phyloP scores from a whole-genome alignment of 768 basidiomycete genomes.

The Flagelloscypha sp. region DNA sequence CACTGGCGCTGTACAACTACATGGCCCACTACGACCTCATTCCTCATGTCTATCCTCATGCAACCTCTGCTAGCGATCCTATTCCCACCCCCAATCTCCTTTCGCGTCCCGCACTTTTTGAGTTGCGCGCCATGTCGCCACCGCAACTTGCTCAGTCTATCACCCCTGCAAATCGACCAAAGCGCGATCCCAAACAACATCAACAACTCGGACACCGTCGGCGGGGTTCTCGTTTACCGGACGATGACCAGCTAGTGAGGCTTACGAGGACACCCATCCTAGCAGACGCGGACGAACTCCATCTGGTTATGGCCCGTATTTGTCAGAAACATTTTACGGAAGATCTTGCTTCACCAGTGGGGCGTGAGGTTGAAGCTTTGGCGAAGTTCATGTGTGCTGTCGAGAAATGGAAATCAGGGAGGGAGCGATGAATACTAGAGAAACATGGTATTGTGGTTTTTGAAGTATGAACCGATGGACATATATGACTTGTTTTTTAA shows the following conservation, averaged over 20 bases:
- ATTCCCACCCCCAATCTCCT: slow-evolving; percentile 60
- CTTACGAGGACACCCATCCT: slow-evolving; percentile 57
- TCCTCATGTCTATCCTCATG: slow-evolving; percentile 63
- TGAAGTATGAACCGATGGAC: neutral
- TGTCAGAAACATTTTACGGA: slow-evolving; percentile 71
- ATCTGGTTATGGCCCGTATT: slow-evolving; percentile 56
- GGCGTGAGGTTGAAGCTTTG: slow-evolving; percentile 76
- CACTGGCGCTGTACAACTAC: slow-evolving; percentile 59
- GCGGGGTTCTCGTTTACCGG: slow-evolving; percentile 64
- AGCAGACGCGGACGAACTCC: slow-evolving; percentile 62
- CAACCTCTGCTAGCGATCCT: slow-evolving; percentile 57
- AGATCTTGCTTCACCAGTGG: slow-evolving; percentile 35
- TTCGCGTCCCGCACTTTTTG: slow-evolving; percentile 36
- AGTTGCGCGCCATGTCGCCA: slow-evolving; percentile 47
- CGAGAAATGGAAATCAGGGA: slow-evolving; percentile 44
- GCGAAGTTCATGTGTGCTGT: slow-evolving; percentile 74
- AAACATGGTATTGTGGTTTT: slow-evolving; percentile 8
- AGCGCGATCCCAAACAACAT: slow-evolving; percentile 56
- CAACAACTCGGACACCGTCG: slow-evolving; percentile 38
- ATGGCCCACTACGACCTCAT: slow-evolving; percentile 66
- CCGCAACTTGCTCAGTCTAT: slow-evolving; percentile 23
- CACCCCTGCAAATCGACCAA: slow-evolving; percentile 68
- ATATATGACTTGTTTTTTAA: neutral
- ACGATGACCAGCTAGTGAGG: slow-evolving; percentile 48
- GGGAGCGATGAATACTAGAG: slow-evolving; percentile 18